Base-by-base conservation (phyloP, 169 alveolate genomes). In the Eimeria nieschulzi region DNA sequence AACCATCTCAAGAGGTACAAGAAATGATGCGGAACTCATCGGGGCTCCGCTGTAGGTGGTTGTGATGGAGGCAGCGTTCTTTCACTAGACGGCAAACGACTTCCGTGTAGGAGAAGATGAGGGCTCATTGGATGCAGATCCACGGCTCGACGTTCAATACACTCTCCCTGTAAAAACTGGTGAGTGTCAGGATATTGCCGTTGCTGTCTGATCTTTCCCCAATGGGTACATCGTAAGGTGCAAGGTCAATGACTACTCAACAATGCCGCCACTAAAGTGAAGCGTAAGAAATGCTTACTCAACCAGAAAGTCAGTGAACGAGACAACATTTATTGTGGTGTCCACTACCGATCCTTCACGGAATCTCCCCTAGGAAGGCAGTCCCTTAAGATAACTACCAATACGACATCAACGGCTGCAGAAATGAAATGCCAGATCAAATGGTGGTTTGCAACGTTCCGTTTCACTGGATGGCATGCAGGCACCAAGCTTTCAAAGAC, bases 381-480 rank as follows among this genome's bases (percentile, higher is more conserved):
- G 8, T 68, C 25, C 64, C 56, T 80, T 68, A 54, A 56, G 61
- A 53, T 80, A 9, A 17, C 63, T n/a, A 46, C 59, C 15, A 64
- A 33, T 75, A 55, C 55, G 6, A 75, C 88, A 7, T 9, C 75
- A 46, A 64, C 12, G 25, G 46, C 26, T 5, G 26, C 59, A 33
- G 76, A 72, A 8, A 33, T 26, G 21, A n/a, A 61, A 10, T 2
- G 21, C 6, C 76, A 72, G 9, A 33, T 33, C 46, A 55, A 80
- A 59, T 80, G 76, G 88, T 80, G 88, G 88, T 80, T 80, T 39
- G 88, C 59, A 9, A 80, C 88, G 6, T 80, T 80, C 59, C 88
- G 76, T 33, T 80, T 80, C 76, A 59, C 76, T 80, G 78, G 78
- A 39, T 72, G 88, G 9, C 88, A 80, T 68, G 76, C 88, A 8